Conservation (phyloP, 2,329 filamentous ascomycete genomes). For the Diplodia mutila region DNA sequence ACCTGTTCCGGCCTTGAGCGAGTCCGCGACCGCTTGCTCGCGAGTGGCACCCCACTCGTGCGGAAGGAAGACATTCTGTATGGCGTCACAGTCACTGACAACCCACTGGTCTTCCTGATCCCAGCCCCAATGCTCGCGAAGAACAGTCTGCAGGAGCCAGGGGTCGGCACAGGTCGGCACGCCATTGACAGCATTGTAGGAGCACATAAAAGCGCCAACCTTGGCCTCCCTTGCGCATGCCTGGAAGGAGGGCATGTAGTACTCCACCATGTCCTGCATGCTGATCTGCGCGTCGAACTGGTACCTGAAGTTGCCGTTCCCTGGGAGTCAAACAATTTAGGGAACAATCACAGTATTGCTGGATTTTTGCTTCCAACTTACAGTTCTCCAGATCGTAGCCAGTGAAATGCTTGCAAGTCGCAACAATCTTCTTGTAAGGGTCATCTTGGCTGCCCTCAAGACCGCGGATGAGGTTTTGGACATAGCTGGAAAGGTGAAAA, state of each 20-base stretch:
- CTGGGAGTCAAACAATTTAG: background rate
- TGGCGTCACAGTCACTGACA: constrained; percentile 67
- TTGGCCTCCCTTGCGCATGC: constrained; percentile 51
- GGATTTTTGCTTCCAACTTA: constrained; percentile 26
- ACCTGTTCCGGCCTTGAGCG: constrained; percentile 54
- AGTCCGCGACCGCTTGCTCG: constrained; percentile 52
- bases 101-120: constrained; percentile 64
- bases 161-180: constrained; percentile 65
- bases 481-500: constrained; percentile 55
- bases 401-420: constrained; percentile 53
- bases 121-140: constrained; percentile 69
- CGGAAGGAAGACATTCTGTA: constrained; percentile 61
- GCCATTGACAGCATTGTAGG: constrained; percentile 67
- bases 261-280: constrained; percentile 67
- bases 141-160: constrained; percentile 65
- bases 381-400: constrained; percentile 33
- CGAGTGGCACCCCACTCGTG: constrained; percentile 49
- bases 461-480: constrained; percentile 56
- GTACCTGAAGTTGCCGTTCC: constrained; percentile 41
- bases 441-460: constrained; percentile 48
- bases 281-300: constrained; percentile 61
- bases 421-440: constrained; percentile 46
- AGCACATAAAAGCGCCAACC: constrained; percentile 57
- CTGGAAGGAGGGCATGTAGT: constrained; percentile 69
- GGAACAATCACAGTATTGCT: constrained; percentile 35